Evolutionary conservation across 176 grass and related monocot species (phyloP), one percentile per base, ranked within the genome.

Genomic region (sorghum (Sorghum bicolor)): DNA sequence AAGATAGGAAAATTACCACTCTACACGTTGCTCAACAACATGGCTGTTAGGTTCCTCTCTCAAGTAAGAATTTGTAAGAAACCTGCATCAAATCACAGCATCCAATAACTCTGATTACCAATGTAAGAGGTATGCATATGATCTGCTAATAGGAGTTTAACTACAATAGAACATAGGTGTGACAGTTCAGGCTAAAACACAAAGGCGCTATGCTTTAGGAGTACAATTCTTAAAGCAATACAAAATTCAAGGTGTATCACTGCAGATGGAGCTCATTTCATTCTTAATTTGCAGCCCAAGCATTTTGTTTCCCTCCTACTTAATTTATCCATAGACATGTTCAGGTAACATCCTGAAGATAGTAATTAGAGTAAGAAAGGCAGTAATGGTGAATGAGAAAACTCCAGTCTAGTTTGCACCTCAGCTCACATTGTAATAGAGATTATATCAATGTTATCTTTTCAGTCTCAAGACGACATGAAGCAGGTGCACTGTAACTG

Each of bases 21-120:
- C 95, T 1, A 97, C 95, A 15, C 86, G 92, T 80, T 97, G 95
- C 82, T 97, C 95, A 48, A 97, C 95, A n/a, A 92, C 95, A 88
- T 97, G 92, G 67, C 95, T 97, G 50, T 92, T 97, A 77, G 92
- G 95, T 85, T 97, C 95, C 79, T 97, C 95, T 70, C 92, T 94
- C 84, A 94, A 68, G 61, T 97, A 97, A 11, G 90, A 87, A 91
- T 97, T 97, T 83, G 95, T 92, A 80, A 97, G 84, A 92, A 89
- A 94, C 95, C 92, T 97, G 60, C 70, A 92, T 80, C 12, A 0
- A 78, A 60, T 69, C 41, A 80, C 29, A 34, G 41, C 24, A 48
- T 58, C 65, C 29, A 3, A 53, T 88, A 31, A 48, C 57, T 83
- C 17, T 25, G 26, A 41, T 72, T 89, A 2, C 68, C 13, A 50